Base-by-base conservation (phyloP, 1,284 basidiomycete species). In the Ganoderma lucidum region DNA sequence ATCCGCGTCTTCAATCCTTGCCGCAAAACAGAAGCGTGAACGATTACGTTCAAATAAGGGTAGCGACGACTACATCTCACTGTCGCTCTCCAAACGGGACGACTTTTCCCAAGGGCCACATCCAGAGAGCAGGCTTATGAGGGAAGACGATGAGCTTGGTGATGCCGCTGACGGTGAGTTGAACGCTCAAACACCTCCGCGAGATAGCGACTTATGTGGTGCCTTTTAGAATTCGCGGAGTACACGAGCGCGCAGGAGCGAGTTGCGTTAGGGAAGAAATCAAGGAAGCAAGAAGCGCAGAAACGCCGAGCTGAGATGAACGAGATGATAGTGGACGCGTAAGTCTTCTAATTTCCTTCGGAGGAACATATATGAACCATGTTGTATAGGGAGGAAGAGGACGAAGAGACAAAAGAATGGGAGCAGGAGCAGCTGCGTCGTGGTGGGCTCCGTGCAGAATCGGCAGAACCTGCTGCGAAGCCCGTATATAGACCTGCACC, bases 361-460 rank as follows among this genome's bases (percentile, higher is more conserved):
- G 15, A 23, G 12, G 12, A 23, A 9, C 37, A 15, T 37, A 1
- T 56, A 19, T 56, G 6, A 61, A 61, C 59, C 28, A 62, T 19
- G 2, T 19, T 48, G 58, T 64, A 12, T 71, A 95, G 93, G 3
- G 93, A 91, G 74, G 94, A 93, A 70, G 89, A 93, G 70, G 95
- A 96, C 65, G 96, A 98, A 77, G 96, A 98, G 80, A 91, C 91
- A 0, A 83, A 87, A 28, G 93, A 96, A 81, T 98, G 96, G 97
- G 96, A 98, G 78, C 87, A 89, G 73, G 94, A 94, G 64, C 96
- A 98, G 78, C 84, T 95, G 15, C 88, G 92, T 39, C 85, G 96
- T 71, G 94, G 93, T 8, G 95, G 91, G 23, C 74, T 83, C 4
- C 86, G 85, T 66, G 74, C 78, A 35, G 78, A 80, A 19, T 75